A percentile compares a stretch with the other conserved stretches of the same genome.
phyloP scores from a whole-genome alignment of 129 eudicot species.

The Flaveria ramosissima region DNA sequence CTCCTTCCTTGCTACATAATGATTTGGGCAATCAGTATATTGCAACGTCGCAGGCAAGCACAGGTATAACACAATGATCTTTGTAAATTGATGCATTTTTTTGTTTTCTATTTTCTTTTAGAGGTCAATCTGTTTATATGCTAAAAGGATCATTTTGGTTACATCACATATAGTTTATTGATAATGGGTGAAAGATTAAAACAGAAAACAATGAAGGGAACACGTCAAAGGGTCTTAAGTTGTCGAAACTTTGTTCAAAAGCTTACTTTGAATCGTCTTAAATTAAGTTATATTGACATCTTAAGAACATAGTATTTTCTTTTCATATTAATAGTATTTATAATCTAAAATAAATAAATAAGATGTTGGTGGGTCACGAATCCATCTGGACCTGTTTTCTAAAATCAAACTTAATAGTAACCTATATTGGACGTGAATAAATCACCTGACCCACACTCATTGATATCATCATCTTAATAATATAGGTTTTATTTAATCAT shows the following conservation, averaged over 20 bases:
- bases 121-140: not conserved
- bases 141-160: not conserved
- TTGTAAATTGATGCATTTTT: not conserved
- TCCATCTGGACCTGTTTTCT: not conserved
- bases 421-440: not conserved
- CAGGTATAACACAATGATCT: slow-evolving; percentile 49
- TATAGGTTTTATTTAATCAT: not conserved
- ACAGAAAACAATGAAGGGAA: not conserved
- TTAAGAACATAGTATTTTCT: not conserved
- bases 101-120: not conserved
- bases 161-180: not conserved
- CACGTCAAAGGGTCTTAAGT: not conserved
- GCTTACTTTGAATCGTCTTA: not conserved
- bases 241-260: not conserved
- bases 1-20: slow-evolving; percentile 88
- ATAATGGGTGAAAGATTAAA: not conserved
- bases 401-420: not conserved
- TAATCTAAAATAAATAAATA: not conserved
- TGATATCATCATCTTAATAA: not conserved
- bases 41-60: slow-evolving; percentile 77
- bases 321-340: not conserved
- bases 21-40: slow-evolving; percentile 79
- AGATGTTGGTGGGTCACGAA: not conserved
- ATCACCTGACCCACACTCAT: not conserved
- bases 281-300: not conserved